These are phyloP conservation scores for Curvularia sp. DNA, from an alignment of 2,329 filamentous ascomycete species.

Conservation along the genomic window DNA sequence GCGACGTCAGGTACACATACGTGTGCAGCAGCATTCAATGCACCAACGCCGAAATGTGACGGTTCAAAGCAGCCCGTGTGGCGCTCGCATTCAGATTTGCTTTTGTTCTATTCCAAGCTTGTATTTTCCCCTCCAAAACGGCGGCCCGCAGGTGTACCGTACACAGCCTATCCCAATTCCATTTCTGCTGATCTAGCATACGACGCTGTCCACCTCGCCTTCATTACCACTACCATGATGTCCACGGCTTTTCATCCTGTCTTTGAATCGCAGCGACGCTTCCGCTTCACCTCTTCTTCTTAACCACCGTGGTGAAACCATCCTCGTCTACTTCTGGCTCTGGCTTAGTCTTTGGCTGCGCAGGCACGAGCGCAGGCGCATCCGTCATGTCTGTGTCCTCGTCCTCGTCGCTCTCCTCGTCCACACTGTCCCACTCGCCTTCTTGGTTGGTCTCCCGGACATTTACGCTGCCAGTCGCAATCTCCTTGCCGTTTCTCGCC, in stretches of 20 bases:
- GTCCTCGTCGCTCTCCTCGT: constrained; percentile 61
- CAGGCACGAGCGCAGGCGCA: constrained; percentile 45
- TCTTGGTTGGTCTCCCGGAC: constrained; percentile 66
- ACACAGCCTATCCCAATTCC: not conserved
- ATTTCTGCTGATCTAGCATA: not conserved
- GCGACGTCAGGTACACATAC: constrained; percentile 19
- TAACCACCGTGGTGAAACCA: constrained; percentile 54
- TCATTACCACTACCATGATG: not conserved
- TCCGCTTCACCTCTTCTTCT: constrained; percentile 45
- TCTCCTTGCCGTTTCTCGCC: constrained; percentile 65
- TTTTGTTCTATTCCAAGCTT: not conserved
- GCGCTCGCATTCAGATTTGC: not conserved
- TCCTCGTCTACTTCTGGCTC: constrained; percentile 52
- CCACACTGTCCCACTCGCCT: constrained; percentile 50
- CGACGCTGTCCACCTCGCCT: not conserved
- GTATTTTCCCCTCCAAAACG: not conserved
- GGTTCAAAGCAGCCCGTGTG: not conserved
- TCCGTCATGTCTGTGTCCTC: constrained; percentile 49
- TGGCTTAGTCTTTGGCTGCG: constrained; percentile 43
- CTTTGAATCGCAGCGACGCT: not conserved
- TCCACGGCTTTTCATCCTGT: not conserved
- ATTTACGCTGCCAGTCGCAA: constrained; percentile 52
- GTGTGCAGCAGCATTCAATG: not conserved
- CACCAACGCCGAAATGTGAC: not conserved
- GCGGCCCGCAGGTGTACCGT: not conserved